Evolutionary conservation across 2,329 filamentous ascomycete species (phyloP).

Genomic region (Paraphaeosphaeria minitans): DNA sequence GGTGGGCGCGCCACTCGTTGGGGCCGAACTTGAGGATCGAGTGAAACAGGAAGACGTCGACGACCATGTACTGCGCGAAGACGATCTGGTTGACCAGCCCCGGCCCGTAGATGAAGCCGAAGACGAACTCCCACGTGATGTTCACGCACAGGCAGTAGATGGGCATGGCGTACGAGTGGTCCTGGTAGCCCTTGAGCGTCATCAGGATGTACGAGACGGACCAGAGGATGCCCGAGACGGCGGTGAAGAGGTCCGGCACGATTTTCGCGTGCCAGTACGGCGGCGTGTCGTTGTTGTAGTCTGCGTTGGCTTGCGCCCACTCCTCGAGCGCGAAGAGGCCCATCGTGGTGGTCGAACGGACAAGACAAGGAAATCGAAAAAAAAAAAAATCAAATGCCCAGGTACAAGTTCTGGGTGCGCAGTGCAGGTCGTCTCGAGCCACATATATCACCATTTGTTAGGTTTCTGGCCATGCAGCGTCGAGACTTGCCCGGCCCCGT

Average conservation of each 20-base stretch:
- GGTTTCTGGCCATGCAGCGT: neutral
- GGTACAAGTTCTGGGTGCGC: neutral
- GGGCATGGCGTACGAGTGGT: neutral
- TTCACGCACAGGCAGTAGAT: neutral
- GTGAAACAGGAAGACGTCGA: neutral
- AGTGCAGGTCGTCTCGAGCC: neutral
- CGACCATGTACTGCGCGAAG: neutral
- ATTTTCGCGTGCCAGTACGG: neutral
- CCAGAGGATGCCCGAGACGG: neutral
- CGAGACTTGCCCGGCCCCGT: neutral
- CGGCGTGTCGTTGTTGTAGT: neutral
- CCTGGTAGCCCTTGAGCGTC: neutral
- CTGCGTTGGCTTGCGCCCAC: constrained; percentile 1
- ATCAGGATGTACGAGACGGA: neutral
- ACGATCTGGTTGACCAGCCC: neutral
- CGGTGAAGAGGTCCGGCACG: neutral
- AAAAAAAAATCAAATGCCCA: neutral
- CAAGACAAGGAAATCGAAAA: neutral
- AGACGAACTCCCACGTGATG: neutral
- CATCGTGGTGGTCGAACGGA: neutral
- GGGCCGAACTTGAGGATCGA: neutral
- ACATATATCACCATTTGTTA: neutral
- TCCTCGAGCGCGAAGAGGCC: neutral
- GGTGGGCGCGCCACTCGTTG: neutral
- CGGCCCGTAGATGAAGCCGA: neutral